Percentiles rank a stretch among this genome's conserved stretches.
Conservation (phyloP, 176 grass and related monocot genomes). For the Elaeis guineensis region DNA sequence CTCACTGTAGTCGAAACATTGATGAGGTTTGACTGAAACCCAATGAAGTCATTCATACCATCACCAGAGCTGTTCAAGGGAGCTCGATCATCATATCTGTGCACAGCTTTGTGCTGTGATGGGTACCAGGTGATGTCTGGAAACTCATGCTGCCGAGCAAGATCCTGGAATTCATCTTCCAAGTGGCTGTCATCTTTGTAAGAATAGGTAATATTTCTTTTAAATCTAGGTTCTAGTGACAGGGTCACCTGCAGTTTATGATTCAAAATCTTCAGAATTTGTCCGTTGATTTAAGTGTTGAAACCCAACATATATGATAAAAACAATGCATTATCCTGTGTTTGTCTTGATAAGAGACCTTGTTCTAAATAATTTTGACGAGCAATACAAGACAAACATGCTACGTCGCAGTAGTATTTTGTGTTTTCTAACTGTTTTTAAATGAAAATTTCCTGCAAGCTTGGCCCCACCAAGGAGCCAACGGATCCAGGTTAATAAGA, state of each 20-base stretch:
- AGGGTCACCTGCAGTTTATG: conserved; percentile 53
- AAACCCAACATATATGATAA: no score
- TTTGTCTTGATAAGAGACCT: no score
- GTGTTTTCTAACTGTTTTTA: no score
- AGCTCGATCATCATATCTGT: conserved; percentile 48
- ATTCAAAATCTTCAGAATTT: no score
- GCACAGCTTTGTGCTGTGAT: conserved; percentile 52
- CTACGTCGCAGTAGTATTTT: no score
- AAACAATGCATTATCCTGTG: no score
- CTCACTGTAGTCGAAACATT: conserved; percentile 20
- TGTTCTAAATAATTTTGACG: no score
- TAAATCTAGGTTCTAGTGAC: conserved; percentile 56
- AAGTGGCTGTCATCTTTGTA: conserved; percentile 42
- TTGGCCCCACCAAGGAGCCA: no score
- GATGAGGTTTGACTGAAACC: conserved; percentile 47
- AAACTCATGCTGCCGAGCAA: conserved; percentile 59
- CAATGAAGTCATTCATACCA: conserved; percentile 66
- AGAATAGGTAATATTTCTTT: conserved; percentile 60
- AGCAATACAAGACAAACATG: no score
- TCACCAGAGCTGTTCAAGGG: conserved; percentile 36
- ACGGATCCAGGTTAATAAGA: no score
- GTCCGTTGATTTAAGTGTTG: no score
- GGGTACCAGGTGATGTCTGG: conserved; percentile 83
- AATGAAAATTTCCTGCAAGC: no score
- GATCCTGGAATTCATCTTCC: conserved; percentile 47